A percentile compares a stretch with the other conserved stretches of the same genome.
Conservation (phyloP, 805 yeast species). For the Candida easanensis region DNA sequence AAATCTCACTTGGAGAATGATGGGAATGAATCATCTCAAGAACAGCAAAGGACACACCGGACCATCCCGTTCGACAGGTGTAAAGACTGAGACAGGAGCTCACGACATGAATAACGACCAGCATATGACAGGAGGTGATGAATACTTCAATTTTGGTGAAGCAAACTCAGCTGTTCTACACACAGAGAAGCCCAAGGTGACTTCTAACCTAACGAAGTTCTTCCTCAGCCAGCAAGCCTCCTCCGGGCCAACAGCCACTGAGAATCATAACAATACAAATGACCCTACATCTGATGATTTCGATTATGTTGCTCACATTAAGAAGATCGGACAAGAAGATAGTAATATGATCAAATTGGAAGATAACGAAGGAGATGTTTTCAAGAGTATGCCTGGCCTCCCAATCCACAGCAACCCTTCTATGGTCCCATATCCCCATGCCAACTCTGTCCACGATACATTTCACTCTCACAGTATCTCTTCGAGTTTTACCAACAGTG, state of each 20-base stretch:
- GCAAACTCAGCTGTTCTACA: conserved; percentile 1
- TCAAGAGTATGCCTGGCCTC: conserved; percentile 12
- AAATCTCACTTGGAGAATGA: conserved; percentile 85
- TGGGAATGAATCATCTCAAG: conserved; percentile 46
- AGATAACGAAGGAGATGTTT: conserved; percentile 3
- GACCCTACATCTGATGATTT: conserved; percentile 55
- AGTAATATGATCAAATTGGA: neutral
- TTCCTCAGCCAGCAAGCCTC: conserved; percentile 16
- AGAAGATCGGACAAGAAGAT: conserved; percentile 48
- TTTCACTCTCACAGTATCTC: conserved; percentile 11
- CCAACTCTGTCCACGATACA: conserved; percentile 2
- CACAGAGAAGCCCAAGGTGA: conserved; percentile 12
- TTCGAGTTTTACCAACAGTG: conserved; percentile 14
- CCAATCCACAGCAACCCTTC: conserved; percentile 15
- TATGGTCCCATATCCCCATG: conserved; percentile 2
- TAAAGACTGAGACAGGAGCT: neutral
- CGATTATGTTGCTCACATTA: conserved; percentile 63
- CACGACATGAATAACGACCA: neutral
- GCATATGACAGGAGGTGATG: conserved; percentile 21
- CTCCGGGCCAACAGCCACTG: neutral
- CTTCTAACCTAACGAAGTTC: conserved; percentile 27
- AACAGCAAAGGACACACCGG: neutral
- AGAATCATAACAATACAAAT: conserved; percentile 7
- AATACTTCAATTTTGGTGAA: conserved; percentile 23
- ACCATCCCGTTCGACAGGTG: neutral